Evolutionary conservation across 1,139 yeast species (phyloP), one percentile per base, ranked within the genome.

Genomic region (Entelexis paramagnoliae): DNA sequence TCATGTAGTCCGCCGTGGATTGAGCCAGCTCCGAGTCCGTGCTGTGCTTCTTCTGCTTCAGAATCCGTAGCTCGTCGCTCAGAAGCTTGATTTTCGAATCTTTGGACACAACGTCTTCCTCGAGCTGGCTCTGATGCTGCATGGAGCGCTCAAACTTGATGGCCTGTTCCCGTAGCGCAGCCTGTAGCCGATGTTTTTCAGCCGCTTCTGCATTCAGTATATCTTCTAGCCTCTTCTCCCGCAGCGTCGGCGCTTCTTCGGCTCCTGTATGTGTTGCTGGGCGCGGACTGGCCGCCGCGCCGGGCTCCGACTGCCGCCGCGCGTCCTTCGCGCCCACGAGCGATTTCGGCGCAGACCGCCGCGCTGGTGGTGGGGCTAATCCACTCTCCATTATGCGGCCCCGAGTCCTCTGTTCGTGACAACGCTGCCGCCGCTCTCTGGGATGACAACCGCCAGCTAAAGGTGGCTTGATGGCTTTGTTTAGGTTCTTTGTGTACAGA

Each of bases 1-100:
- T 66, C 42, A 67, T 61, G 49, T 63, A 60, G 40, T 60, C 64
- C 58, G 63, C 62, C 28, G 65, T 57, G n/a, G 51, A 46, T 41
- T 59, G 56, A 1, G 60, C 60, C 20, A 57, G 40, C 29, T 59
- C 60, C 14, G 61, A 43, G 30, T 60, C 63, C 29, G 60, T 55
- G 39, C 55, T 59, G 26, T 59, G 64, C 47, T 58, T 61, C 45
- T 58, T 51, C 22, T 55, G 54, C 46, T 59, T 58, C 35, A 58
- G 49, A 2, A 56, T 60, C 49, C 61, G 60, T 33, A 60, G 51
- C 54, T 64, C 63, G 22, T 47, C 47, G 24, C 57, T 55, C 43
- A 63, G 55, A 16, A 42, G 43, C 16, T 51, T 55, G 4, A 64
- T 59, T 34, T 50, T 48, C 28, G 58, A 52, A 49, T 65, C 64